Percentiles rank a stretch among this genome's conserved stretches.
Evolutionary conservation across 768 basidiomycete species (phyloP).

Genomic region (Hirschioporus abietinus): DNA sequence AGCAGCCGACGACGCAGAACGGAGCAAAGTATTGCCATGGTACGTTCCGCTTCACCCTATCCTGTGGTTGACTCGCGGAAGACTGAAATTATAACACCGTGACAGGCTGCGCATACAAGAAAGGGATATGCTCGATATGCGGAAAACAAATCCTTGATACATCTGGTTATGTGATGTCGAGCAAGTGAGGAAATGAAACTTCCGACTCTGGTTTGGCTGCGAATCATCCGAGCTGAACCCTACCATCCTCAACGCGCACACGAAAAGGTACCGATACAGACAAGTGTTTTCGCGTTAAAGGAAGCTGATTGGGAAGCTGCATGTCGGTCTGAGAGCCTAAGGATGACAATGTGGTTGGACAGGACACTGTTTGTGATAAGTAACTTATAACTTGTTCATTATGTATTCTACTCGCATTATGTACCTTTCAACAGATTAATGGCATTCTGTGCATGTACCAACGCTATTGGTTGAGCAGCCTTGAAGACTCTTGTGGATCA

Average conservation of each 20-base stretch:
- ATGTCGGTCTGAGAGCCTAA: no score
- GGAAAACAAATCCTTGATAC: conserved; percentile 85
- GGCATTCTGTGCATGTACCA: no score
- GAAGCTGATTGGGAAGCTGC: no score
- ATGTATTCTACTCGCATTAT: not conserved
- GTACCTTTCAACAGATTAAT: not conserved
- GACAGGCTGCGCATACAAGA: conserved; percentile 82
- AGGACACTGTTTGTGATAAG: not conserved
- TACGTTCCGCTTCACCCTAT: conserved; percentile 28
- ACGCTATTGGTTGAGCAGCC: no score
- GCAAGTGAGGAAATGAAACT: conserved; percentile 44
- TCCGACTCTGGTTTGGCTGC: not conserved
- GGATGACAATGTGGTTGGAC: no score
- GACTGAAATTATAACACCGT: not conserved
- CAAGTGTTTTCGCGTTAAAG: no score
- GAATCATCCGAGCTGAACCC: no score
- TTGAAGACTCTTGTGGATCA: no score
- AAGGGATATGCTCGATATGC: conserved; percentile 82
- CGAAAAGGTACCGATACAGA: no score
- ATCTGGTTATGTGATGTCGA: conserved; percentile 78
- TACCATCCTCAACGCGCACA: no score
- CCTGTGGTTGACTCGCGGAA: not conserved
- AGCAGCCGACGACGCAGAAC: conserved; percentile 79
- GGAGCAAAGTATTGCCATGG: conserved; percentile 88
- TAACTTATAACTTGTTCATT: not conserved